Evolutionary conservation across 176 grass and related monocot species (phyloP), one percentile per base, ranked within the genome.

Genomic region (Saccharum officinarum): DNA sequence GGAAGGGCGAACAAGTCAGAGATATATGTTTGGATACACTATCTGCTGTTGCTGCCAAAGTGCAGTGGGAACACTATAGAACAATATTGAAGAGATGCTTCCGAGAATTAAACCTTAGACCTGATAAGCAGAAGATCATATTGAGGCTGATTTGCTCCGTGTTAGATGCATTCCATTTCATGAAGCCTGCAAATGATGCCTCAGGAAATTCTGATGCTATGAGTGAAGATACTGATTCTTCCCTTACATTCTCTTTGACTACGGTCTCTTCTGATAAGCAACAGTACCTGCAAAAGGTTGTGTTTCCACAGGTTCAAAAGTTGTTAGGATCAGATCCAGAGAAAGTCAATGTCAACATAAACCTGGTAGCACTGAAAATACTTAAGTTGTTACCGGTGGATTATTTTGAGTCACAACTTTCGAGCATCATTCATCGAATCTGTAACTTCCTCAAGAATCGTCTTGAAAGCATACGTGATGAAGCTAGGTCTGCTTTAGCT

Each of bases 401-500:
- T 68, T 83, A 80, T 87, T 86, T 92, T 13, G 93, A 98, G 69
- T 92, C 96, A 55, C 93, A 94, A 81, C 96, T 98, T 88, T 95
- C 96, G 37, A 95, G 83, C 76, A 94, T 98, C 77, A 70, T 98
- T 64, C 93, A 95, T 85, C 88, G 81, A 60, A 87, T 95, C 23
- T 98, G 96, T 65, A 90, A 81, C 80, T 98, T 98, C 71, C 91
- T 98, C 77, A 98, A 95, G 83, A 87, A 90, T 83, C 86, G 93
- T n/a, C 73, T 95, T 73, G 93, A 95, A 92, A 98, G 96, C 25
- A 74, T 98, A 82, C 91, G 93, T 38, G 93, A 94, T 79, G 93
- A 95, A 69, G 96, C 96, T 81, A 94, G 96, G 83, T 89, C 89
- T 66, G 89, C 91, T 80, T 87, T 98, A 81, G 91, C 89, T 80